These are phyloP conservation scores for Eimeria maxima DNA, from an alignment of 169 alveolate genomes.

Conservation along the genomic window DNA sequence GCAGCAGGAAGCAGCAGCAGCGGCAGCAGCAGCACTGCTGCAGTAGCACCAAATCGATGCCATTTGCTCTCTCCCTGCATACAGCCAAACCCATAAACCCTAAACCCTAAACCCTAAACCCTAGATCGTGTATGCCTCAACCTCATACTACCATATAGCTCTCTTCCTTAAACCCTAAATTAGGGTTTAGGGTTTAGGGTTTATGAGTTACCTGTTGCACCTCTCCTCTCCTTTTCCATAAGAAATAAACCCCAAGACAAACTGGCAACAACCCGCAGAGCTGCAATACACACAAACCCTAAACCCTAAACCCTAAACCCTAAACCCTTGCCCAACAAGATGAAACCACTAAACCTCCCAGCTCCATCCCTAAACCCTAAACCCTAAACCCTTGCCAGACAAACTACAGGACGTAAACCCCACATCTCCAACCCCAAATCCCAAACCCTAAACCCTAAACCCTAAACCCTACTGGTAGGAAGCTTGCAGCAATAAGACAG, in stretches of 20 bases:
- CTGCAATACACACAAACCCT: conserved; percentile 90
- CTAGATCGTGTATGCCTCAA: neutral
- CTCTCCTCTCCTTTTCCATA: neutral
- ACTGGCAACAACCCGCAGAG: conserved; percentile 56
- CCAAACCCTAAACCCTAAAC: conserved; percentile 46
- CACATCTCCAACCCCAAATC: neutral
- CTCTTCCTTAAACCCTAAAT: neutral
- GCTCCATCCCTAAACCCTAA: conserved; percentile 15
- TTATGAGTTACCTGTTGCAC: conserved; percentile 93
- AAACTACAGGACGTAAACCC: conserved; percentile 24
- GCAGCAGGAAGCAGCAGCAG: too few species aligned
- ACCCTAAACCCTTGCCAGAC: neutral
- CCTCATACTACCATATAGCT: too few species aligned
- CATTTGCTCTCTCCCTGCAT: too few species aligned
- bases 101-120: conserved; percentile 14
- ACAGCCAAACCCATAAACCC: conserved; percentile 2
- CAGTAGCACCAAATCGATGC: too few species aligned
- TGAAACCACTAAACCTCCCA: conserved; percentile 22
- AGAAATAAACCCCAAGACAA: neutral
- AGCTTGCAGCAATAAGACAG: conserved; percentile 47
- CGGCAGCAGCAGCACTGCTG: too few species aligned
- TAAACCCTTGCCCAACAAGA: conserved; percentile 88
- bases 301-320: conserved; percentile 19
- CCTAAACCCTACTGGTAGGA: conserved; percentile 51
- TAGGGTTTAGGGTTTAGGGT: conserved; percentile 65